These are phyloP conservation scores for Neonectria faginata DNA, from an alignment of 2,329 filamentous ascomycete genomes.

Conservation along the genomic window DNA sequence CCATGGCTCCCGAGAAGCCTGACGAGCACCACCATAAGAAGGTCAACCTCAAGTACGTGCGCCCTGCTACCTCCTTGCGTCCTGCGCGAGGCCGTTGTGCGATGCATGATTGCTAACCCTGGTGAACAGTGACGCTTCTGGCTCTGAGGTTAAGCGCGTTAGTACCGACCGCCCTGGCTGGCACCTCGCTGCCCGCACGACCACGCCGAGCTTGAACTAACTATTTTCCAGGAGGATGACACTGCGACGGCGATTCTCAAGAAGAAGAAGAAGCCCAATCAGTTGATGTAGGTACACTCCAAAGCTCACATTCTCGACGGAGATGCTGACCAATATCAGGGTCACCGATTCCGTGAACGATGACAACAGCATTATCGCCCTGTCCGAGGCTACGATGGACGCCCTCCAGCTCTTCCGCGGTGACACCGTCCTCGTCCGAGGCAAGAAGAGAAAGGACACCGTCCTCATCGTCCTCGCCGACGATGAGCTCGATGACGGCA, in stretches of 20 bases:
- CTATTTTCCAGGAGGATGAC: slow-evolving; percentile 78
- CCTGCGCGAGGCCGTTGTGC: not conserved
- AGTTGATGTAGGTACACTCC: slow-evolving; percentile 80
- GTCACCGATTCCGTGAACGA: slow-evolving; percentile 99
- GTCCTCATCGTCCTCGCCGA: slow-evolving; percentile 97
- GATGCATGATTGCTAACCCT: slow-evolving; percentile 52
- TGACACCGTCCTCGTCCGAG: slow-evolving; percentile 97
- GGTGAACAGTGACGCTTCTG: slow-evolving; percentile 81
- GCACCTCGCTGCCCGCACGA: slow-evolving; percentile 32
- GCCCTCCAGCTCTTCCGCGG: slow-evolving; percentile 97
- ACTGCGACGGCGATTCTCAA: slow-evolving; percentile 96
- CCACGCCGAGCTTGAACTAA: slow-evolving; percentile 49
- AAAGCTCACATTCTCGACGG: slow-evolving; percentile 11
- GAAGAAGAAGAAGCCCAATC: slow-evolving; percentile 99
- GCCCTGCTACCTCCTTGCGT: not conserved
- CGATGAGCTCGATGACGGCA: slow-evolving; percentile 97
- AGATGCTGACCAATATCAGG: slow-evolving; percentile 60
- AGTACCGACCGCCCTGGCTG: slow-evolving; percentile 47
- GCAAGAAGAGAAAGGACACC: slow-evolving; percentile 99
- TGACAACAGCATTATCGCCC: slow-evolving; percentile 99
- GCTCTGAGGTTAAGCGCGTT: slow-evolving; percentile 87
- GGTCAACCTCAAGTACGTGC: slow-evolving; percentile 81
- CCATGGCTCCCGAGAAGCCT: slow-evolving; percentile 75
- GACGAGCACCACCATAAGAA: slow-evolving; percentile 74
- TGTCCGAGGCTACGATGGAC: slow-evolving; percentile 99